Evolutionary conservation across 169 alveolate genomes (phyloP).

Genomic region (Plasmodium coatneyi): DNA sequence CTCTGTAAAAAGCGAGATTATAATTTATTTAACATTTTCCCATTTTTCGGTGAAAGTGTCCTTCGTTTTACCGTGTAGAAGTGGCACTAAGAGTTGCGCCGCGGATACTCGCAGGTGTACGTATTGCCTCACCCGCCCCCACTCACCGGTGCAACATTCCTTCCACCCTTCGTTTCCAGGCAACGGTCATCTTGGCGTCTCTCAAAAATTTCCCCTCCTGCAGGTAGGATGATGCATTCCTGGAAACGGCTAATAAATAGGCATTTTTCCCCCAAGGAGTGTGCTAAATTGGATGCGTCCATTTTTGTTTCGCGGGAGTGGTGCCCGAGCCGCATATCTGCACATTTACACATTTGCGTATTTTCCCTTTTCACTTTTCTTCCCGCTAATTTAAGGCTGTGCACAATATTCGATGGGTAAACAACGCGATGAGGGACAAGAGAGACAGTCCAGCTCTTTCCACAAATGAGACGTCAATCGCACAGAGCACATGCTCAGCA

Average conservation of each 20-base stretch:
- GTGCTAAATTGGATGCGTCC: background rate
- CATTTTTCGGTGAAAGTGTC: background rate
- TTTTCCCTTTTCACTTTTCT: slow-evolving; percentile 12
- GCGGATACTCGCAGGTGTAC: background rate
- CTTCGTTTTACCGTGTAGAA: background rate
- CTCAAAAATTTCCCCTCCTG: slow-evolving; percentile 67
- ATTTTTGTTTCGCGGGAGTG: background rate
- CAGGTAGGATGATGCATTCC: slow-evolving; percentile 22
- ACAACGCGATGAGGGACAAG: background rate
- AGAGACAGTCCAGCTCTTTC: background rate
- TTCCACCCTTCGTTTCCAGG: slow-evolving; percentile 4
- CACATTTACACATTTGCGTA: background rate
- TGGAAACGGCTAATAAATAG: background rate
- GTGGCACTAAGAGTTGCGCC: background rate
- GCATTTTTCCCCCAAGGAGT: background rate
- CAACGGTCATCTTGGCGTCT: slow-evolving; percentile 67
- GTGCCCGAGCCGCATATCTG: background rate
- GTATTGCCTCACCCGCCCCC: background rate
- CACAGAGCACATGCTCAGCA: background rate
- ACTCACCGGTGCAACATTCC: background rate
- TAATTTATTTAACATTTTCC: background rate
- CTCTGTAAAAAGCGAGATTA: background rate
- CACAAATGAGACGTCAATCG: background rate
- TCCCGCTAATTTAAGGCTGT: slow-evolving; percentile 39
- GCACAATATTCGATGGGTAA: slow-evolving; percentile 71